These are phyloP conservation scores for Leptographium radiaticola DNA, from an alignment of 2,329 filamentous ascomycete species.

Conservation along the genomic window DNA sequence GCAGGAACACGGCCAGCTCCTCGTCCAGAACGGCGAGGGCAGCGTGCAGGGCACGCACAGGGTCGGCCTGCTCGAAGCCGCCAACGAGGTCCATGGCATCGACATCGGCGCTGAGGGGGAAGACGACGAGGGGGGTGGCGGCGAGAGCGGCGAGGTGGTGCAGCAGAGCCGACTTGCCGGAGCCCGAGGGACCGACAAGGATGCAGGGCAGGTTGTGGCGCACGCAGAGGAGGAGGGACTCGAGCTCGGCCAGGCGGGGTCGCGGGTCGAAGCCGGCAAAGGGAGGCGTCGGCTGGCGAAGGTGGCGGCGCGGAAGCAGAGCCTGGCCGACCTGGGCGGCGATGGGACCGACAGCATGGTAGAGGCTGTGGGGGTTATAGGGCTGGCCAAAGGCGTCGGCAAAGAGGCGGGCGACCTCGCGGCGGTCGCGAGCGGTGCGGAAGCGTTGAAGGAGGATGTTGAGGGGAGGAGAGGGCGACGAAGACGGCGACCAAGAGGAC, in stretches of 20 bases:
- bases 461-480: constrained; percentile 37
- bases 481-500: background rate
- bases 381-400: constrained; percentile 42
- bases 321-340: constrained; percentile 73
- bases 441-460: constrained; percentile 83
- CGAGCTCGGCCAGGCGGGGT: constrained; percentile 56
- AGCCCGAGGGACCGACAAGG: constrained; percentile 71
- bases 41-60: constrained; percentile 56
- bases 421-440: constrained; percentile 55
- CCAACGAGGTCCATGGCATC: constrained; percentile 96
- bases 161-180: constrained; percentile 73
- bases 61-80: constrained; percentile 90
- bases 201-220: constrained; percentile 83
- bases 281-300: constrained; percentile 33
- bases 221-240: constrained; percentile 78
- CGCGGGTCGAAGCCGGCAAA: constrained; percentile 38
- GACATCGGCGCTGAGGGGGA: constrained; percentile 86
- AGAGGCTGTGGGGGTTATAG: constrained; percentile 48
- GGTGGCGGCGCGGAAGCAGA: constrained; percentile 46
- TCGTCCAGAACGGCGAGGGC: constrained; percentile 29
- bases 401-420: constrained; percentile 54
- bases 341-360: constrained; percentile 53
- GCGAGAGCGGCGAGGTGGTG: constrained; percentile 66
- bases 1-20: constrained; percentile 33
- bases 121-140: constrained; percentile 65